Evolutionary conservation across 176 grass and related monocot species (phyloP).

Genomic region (Aegilops longissima): DNA sequence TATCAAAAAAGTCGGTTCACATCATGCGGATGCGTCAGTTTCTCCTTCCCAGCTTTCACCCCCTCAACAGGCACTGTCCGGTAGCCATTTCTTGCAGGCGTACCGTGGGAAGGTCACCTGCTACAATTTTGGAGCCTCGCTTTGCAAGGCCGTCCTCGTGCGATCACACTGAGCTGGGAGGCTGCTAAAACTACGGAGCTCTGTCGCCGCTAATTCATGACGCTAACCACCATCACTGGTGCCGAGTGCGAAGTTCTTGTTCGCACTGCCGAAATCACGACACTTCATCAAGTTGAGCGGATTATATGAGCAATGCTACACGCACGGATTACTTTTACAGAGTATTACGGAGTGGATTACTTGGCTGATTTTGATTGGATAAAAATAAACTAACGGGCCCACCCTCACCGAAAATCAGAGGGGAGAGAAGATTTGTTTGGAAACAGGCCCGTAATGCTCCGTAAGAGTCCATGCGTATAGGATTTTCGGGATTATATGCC

Average conservation of each 20-base stretch:
- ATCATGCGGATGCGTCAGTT: neutral
- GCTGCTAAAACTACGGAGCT: neutral
- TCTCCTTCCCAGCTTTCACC: neutral
- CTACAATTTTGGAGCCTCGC: neutral
- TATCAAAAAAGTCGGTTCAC: neutral
- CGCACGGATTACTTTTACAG: no score
- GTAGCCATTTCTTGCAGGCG: neutral
- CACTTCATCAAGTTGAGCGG: neutral
- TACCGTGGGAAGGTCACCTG: neutral
- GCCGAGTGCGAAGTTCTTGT: neutral
- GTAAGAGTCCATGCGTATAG: no score
- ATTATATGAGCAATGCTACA: no score
- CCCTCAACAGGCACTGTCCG: no score
- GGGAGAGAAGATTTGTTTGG: no score
- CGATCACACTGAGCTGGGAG: neutral
- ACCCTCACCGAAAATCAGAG: no score
- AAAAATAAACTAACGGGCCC: no score
- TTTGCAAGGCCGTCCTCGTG: neutral
- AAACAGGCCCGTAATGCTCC: no score
- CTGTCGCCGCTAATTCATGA: neutral
- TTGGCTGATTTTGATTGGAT: no score
- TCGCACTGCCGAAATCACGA: neutral
- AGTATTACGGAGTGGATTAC: no score
- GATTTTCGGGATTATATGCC: no score
- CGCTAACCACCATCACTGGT: neutral